phyloP scores from a whole-genome alignment of 768 basidiomycete genomes.

The Trichaptum fuscoviolaceum region DNA sequence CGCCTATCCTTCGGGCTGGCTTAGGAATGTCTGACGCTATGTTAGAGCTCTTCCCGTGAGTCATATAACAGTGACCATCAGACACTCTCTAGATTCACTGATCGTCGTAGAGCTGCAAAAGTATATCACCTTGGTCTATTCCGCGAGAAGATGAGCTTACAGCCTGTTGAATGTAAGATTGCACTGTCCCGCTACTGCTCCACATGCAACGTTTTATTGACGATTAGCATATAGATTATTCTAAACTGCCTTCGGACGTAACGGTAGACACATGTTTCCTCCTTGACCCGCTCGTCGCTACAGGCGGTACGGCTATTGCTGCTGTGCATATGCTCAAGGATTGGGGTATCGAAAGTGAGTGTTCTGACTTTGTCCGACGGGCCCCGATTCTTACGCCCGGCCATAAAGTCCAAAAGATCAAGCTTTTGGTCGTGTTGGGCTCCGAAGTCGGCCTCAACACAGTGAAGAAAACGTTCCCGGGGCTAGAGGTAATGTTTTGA shows the following conservation, averaged over 20 bases:
- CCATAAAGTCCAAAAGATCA: slow-evolving; percentile 58
- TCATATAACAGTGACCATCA: not conserved
- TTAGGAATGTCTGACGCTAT: slow-evolving; percentile 90
- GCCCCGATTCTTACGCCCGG: slow-evolving; percentile 7
- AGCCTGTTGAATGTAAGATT: slow-evolving; percentile 79
- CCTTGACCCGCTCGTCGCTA: slow-evolving; percentile 90
- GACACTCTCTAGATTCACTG: not conserved
- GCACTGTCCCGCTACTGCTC: slow-evolving; percentile 15
- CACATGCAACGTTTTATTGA: not conserved
- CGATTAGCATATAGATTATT: slow-evolving; percentile 59
- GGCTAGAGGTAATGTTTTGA: slow-evolving; percentile 62
- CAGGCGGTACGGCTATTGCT: slow-evolving; percentile 87
- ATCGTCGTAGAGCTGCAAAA: slow-evolving; percentile 53
- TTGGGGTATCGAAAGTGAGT: slow-evolving; percentile 71
- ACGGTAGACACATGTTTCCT: slow-evolving; percentile 83
- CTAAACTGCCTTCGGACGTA: slow-evolving; percentile 73
- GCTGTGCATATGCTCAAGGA: slow-evolving; percentile 82
- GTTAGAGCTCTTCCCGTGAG: slow-evolving; percentile 79
- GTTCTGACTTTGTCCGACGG: slow-evolving; percentile 1
- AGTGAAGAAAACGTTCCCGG: slow-evolving; percentile 64
- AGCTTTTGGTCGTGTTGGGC: slow-evolving; percentile 76
- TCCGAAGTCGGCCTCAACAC: slow-evolving; percentile 67
- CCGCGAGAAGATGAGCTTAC: slow-evolving; percentile 79
- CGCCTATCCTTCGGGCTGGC: slow-evolving; percentile 90
- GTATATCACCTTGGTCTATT: slow-evolving; percentile 91